Evolutionary conservation across 106 monocot species (phyloP).

Genomic region (Phalaenopsis equestris): DNA sequence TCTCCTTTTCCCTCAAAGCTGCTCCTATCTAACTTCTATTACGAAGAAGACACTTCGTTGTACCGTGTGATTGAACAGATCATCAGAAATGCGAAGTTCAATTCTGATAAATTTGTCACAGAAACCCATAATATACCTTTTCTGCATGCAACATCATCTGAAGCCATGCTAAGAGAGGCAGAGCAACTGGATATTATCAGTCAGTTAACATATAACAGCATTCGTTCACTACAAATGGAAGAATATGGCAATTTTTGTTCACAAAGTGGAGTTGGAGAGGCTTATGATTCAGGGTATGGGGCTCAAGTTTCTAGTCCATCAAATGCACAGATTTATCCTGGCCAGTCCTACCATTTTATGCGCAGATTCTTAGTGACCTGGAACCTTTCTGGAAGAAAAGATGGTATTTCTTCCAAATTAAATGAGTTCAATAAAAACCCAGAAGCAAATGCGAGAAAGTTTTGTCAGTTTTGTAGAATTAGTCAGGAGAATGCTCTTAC

Average conservation of each 20-base stretch:
- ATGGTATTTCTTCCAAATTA: not conserved
- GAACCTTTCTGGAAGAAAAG: slow-evolving; percentile 16
- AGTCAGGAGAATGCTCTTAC: slow-evolving; percentile 10
- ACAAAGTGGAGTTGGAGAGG: slow-evolving; percentile 15
- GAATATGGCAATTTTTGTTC: slow-evolving; percentile 48
- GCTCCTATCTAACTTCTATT: slow-evolving; percentile 11
- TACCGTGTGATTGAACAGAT: slow-evolving; percentile 40
- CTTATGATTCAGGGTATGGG: slow-evolving; percentile 3
- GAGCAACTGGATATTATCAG: slow-evolving; percentile 50
- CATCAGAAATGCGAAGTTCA: slow-evolving; percentile 25
- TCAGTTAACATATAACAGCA: slow-evolving; percentile 48
- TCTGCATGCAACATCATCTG: slow-evolving; percentile 35
- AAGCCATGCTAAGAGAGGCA: slow-evolving; percentile 52
- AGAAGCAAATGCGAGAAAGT: slow-evolving; percentile 11
- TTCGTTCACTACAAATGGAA: slow-evolving; percentile 47
- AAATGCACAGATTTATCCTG: slow-evolving; percentile 26
- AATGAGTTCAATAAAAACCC: not conserved
- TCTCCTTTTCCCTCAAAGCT: slow-evolving; percentile 30
- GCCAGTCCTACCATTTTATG: slow-evolving; percentile 63
- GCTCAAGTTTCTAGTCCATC: slow-evolving; percentile 11
- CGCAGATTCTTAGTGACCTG: slow-evolving; percentile 72
- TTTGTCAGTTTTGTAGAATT: slow-evolving; percentile 40
- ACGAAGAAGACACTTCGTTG: slow-evolving; percentile 8
- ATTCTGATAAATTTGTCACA: slow-evolving; percentile 16
- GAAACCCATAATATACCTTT: slow-evolving; percentile 34